Base-by-base conservation (phyloP, 1,139 yeast species). In the Hyphopichia fennica region DNA sequence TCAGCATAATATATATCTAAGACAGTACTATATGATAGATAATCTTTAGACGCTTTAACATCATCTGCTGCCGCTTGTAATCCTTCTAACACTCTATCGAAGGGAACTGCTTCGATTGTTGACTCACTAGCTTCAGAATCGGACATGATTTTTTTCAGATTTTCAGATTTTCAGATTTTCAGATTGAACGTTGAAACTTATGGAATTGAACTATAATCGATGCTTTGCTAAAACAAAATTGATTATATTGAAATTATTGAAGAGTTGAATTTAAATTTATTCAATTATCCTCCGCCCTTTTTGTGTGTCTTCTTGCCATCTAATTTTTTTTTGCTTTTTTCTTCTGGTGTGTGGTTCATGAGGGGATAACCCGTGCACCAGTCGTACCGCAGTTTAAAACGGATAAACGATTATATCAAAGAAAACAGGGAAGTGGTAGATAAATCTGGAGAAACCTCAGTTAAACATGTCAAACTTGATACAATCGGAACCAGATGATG, bases 11-110 rank as follows among this genome's bases (percentile, higher is more conserved):
- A 73, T 38, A 83, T 66, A 45, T 87, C 96, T 34, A 87, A 59
- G 22, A 87, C 63, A 0, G 95, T 86, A 23, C 87, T 77, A 54
- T 82, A 87, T n/a, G 88, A 76, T 32, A 87, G 63, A 57, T 68
- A 87, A 60, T 87, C 96, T 13, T 74, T 65, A 8, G 76, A 58
- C 45, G 65, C 72, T 22, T 57, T 49, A 13, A 72, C 70, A 22
- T 72, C 77, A 6, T 51, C 42, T n/a, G 72, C 70, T 1, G 75
- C 76, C 10, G 46, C 45, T 19, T 60, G 56, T 33, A 73, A 57
- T 38, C 55, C 56, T 32, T 57, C 59, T 11, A 70, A 39, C 9
- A 71, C 55, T 22, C 55, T 53, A 3, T 60, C 66, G 38, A 71
- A 52, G 27, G 54, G 56, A 10, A 62, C 28, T 2, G 25, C 29